Percentiles rank a stretch among this genome's conserved stretches.
These are phyloP conservation scores for Aspergillus egyptiacus DNA, from an alignment of 495 filamentous ascomycete species.

Conservation along the genomic window DNA sequence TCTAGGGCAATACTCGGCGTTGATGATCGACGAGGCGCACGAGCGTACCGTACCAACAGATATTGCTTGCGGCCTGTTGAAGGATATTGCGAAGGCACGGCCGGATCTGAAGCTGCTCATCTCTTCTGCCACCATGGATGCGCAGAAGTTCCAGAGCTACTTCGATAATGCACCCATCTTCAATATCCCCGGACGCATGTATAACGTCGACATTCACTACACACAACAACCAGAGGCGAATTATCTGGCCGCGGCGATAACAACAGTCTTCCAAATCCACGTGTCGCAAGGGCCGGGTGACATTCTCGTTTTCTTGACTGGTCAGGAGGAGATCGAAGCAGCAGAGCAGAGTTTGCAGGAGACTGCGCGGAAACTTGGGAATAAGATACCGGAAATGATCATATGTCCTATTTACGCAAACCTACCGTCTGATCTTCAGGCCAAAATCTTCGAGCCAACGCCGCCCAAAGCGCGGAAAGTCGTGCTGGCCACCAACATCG, in stretches of 20 bases:
- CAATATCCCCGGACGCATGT: conserved; percentile 87
- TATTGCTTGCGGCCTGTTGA: conserved; percentile 83
- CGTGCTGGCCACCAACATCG: conserved; percentile 85
- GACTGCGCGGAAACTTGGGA: conserved; percentile 73
- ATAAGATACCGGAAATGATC: conserved; percentile 77
- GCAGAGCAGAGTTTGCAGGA: conserved; percentile 76
- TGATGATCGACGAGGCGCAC: conserved; percentile 98
- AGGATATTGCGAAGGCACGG: conserved; percentile 80
- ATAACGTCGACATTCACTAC: conserved; percentile 90
- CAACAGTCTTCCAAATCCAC: conserved; percentile 95
- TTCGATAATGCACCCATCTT: conserved; percentile 96
- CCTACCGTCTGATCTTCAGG: conserved; percentile 76
- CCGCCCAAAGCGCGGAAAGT: conserved; percentile 76
- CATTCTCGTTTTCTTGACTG: conserved; percentile 85
- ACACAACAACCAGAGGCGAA: conserved; percentile 90
- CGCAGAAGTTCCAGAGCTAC: conserved; percentile 85
- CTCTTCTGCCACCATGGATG: conserved; percentile 92
- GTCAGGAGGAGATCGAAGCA: conserved; percentile 85
- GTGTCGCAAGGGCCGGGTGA: conserved; percentile 80
- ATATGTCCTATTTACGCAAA: conserved; percentile 88
- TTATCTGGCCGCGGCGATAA: conserved; percentile 85
- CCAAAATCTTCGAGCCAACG: conserved; percentile 86
- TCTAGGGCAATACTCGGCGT: conserved; percentile 72
- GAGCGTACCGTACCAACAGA: conserved; percentile 89
- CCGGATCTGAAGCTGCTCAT: conserved; percentile 90